A percentile compares a stretch with the other conserved stretches of the same genome.
phyloP scores from a whole-genome alignment of 768 basidiomycete genomes.

The Mycena kentingensis region DNA sequence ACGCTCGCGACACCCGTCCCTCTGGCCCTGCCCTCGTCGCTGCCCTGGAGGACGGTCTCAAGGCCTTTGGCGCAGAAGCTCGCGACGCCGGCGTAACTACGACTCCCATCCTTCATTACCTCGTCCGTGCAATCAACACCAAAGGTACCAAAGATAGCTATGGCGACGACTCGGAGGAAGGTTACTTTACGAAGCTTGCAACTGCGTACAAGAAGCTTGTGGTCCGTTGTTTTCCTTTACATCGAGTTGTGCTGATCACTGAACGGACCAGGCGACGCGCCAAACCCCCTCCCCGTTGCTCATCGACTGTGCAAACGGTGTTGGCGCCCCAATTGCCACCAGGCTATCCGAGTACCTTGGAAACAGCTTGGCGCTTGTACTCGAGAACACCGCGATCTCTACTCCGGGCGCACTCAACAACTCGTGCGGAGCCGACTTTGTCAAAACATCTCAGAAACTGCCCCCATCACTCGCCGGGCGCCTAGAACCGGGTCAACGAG shows the following conservation, averaged over 20 bases:
- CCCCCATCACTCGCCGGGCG: conserved; percentile 73
- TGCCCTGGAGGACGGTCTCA: conserved; percentile 82
- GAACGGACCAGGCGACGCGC: conserved; percentile 55
- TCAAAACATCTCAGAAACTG: conserved; percentile 88
- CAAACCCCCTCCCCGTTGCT: conserved; percentile 58
- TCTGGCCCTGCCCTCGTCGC: conserved; percentile 76
- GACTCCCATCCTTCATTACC: conserved; percentile 94
- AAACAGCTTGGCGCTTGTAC: conserved; percentile 58
- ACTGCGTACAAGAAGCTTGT: conserved; percentile 83
- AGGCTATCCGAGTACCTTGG: conserved; percentile 63
- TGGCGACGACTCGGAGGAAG: conserved; percentile 78
- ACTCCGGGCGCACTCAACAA: conserved; percentile 79
- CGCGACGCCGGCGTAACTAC: conserved; percentile 85
- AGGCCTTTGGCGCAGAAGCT: conserved; percentile 65
- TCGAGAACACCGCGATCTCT: conserved; percentile 68
- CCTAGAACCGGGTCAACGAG: conserved; percentile 73
- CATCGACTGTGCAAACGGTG: conserved; percentile 99
- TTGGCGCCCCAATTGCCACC: conserved; percentile 75
- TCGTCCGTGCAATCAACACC: conserved; percentile 88
- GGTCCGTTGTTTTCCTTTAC: conserved; percentile 46
- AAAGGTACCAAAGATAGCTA: conserved; percentile 76
- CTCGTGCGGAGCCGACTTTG: conserved; percentile 92
- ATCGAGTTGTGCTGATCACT: conserved; percentile 2
- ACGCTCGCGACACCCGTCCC: conserved; percentile 91
- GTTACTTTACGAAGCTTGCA: conserved; percentile 82